Evolutionary conservation across 78 protist species (phyloP).

Genomic region (Parvularia atlantis): DNA sequence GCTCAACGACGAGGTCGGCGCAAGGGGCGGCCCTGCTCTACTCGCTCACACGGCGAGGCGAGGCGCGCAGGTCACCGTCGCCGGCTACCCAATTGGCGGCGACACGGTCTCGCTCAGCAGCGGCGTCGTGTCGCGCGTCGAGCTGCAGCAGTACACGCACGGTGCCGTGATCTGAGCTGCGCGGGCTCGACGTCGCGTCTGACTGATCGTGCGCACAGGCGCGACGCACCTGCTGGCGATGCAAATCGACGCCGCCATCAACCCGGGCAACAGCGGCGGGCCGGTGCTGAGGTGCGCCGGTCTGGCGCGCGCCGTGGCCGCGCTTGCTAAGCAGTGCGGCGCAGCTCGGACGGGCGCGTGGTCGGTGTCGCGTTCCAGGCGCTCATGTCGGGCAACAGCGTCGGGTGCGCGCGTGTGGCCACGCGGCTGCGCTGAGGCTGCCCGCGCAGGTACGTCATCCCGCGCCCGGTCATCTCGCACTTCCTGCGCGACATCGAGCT

Average conservation of each 20-base stretch:
- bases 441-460: slow-evolving; percentile 42
- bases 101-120: slow-evolving; percentile 23
- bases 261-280: slow-evolving; percentile 54
- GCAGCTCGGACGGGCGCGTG: background rate
- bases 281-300: slow-evolving; percentile 14
- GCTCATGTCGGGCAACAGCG: slow-evolving; percentile 18
- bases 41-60: background rate
- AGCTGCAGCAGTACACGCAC: slow-evolving; percentile 13
- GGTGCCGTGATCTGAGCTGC: background rate
- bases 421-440: no score
- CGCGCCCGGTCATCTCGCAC: slow-evolving; percentile 19
- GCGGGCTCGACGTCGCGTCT: background rate
- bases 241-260: slow-evolving; percentile 55
- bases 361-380: slow-evolving; percentile 45
- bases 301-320: no score
- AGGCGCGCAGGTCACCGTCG: background rate
- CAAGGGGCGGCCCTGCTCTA: no score
- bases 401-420: no score
- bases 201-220: background rate
- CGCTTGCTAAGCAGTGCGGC: no score
- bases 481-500: slow-evolving; percentile 10
- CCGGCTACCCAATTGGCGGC: slow-evolving; percentile 46
- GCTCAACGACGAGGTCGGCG: no score
- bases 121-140: slow-evolving; percentile 44
- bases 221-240: slow-evolving; percentile 19